phyloP scores from a whole-genome alignment of 1,139 yeast species.

The Arxiozyma telluris region DNA sequence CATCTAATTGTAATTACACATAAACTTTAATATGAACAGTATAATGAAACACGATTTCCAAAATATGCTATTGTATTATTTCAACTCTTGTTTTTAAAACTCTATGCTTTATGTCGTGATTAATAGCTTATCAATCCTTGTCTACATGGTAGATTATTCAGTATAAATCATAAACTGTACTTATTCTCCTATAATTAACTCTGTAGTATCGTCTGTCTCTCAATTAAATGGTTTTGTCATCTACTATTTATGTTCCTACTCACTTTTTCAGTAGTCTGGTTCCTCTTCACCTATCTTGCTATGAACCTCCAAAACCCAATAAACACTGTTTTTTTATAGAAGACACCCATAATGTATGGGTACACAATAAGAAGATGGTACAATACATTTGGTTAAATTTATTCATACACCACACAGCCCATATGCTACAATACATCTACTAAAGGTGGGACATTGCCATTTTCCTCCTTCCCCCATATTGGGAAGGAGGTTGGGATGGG shows the following conservation, averaged over 20 bases:
- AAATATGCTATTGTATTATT: too few species aligned
- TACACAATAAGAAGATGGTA: background rate
- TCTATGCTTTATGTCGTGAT: background rate
- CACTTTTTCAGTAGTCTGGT: slow-evolving; percentile 4
- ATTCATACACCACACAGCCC: background rate
- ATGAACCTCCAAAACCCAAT: background rate
- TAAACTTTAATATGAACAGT: too few species aligned
- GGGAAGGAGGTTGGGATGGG: background rate
- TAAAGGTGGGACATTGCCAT: background rate
- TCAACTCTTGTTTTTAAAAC: too few species aligned
- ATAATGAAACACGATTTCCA: too few species aligned
- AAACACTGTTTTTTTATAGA: background rate
- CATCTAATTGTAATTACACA: too few species aligned
- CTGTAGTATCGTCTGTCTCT: background rate
- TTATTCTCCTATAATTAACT: too few species aligned
- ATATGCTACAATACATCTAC: background rate
- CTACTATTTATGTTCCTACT: background rate
- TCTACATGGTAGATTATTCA: too few species aligned
- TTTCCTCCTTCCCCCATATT: background rate
- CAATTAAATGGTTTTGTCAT: background rate
- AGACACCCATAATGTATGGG: background rate
- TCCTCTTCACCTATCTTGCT: background rate
- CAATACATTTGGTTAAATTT: background rate
- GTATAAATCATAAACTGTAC: background rate
- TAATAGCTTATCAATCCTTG: too few species aligned